Evolutionary conservation across 495 filamentous ascomycete species (phyloP), one percentile per base, ranked within the genome.

Genomic region (Extremus antarcticus): DNA sequence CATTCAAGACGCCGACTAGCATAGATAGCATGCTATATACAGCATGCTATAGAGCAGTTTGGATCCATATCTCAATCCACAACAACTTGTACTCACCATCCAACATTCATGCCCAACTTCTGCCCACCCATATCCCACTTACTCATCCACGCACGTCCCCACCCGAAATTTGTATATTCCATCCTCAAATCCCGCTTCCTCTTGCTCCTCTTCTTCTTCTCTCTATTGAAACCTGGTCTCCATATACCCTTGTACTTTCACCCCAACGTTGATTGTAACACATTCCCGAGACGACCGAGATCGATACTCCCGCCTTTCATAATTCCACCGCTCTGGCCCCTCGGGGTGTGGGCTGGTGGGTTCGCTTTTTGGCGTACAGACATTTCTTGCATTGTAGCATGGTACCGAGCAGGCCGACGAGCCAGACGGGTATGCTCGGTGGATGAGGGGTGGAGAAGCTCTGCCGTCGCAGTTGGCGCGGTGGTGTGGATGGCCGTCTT

Each of bases 271-370:
- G 45, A 47, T 47, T 21, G n/a, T 22, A 47, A 47, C 45, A 47
- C 45, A 47, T 47, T 47, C 45, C 45, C 45, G 45, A 20, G 45
- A 47, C 13, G 45, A 47, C 45, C 45, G 45, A 47, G 11, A 47
- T 47, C 23, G 45, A 47, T 16, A 24, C 45, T 16, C 41, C 13
- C 20, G 45, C 45, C 45, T 47, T 47, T 47, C 45, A 20, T 47
- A 47, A 47, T 47, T 21, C 45, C 20, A 11, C 19, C 45, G 19
- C 23, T 47, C 45, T 16, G 13, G 19, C 23, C 19, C 45, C 15
- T 20, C n/a, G 20, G 20, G 19, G 45, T 22, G 19, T 20, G 45
- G 45, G 45, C 11, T 16, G 15, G 45, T 11, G 20, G 45, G 45
- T 47, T 47, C 45, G 45, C 45, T 47, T 47, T 47, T 23, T 3